These are phyloP conservation scores for Cordyceps tenuipes DNA, from an alignment of 2,329 filamentous ascomycete genomes.

Conservation along the genomic window DNA sequence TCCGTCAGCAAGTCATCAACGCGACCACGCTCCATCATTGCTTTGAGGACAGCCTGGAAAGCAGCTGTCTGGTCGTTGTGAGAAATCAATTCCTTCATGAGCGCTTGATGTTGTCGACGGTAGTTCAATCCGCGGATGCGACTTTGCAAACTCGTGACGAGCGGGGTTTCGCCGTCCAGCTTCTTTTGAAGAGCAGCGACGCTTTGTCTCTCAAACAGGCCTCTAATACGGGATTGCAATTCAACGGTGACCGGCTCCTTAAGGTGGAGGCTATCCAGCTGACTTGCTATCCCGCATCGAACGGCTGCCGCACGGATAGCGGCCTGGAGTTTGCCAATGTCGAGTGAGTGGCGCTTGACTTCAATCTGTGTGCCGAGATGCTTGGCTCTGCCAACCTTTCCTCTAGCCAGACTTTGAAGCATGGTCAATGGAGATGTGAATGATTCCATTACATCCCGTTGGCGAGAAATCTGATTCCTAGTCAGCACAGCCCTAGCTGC, in stretches of 20 bases:
- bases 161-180: conserved; percentile 48
- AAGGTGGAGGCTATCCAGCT: conserved; percentile 38
- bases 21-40: conserved; percentile 66
- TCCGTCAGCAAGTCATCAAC: conserved; percentile 68
- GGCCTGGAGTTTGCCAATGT: conserved; percentile 41
- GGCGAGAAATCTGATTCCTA: conserved; percentile 43
- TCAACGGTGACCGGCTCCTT: conserved; percentile 38
- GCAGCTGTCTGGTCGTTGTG: conserved; percentile 58
- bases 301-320: conserved; percentile 47
- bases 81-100: conserved; percentile 62
- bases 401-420: conserved; percentile 35
- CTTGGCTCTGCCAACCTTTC: conserved; percentile 37
- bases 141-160: conserved; percentile 58
- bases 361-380: conserved; percentile 39
- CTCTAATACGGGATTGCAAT: conserved; percentile 53
- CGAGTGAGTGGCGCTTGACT: conserved; percentile 34
- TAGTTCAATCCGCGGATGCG: conserved; percentile 56
- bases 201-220: conserved; percentile 48
- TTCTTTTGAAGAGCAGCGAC: conserved; percentile 41
- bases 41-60: conserved; percentile 69
- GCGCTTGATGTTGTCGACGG: conserved; percentile 49
- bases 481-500: conserved; percentile 54
- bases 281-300: conserved; percentile 39
- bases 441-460: conserved; percentile 43
- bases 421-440: conserved; percentile 43